Conservation (phyloP, 306 rosid species). For the Boehmeria nivea region DNA sequence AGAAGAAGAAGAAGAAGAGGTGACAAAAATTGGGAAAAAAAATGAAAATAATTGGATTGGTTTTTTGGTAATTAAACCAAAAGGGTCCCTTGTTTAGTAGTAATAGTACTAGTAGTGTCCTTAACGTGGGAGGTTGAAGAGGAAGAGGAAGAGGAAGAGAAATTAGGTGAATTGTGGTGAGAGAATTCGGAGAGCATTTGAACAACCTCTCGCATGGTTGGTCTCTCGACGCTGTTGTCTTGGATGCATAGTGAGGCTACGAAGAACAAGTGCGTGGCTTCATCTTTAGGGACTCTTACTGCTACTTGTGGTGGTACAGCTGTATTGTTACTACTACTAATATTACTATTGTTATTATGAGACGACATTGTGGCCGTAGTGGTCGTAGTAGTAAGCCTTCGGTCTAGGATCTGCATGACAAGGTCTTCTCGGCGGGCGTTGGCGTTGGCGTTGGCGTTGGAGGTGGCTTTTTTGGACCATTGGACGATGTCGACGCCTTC, state of each 20-base stretch:
- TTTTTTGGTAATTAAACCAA: conserved; percentile 28
- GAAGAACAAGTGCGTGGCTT: conserved; percentile 72
- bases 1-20: too few relatives aligned
- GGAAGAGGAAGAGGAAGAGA: conserved; percentile 40
- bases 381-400: conserved; percentile 19
- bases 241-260: conserved; percentile 58
- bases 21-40: not conserved
- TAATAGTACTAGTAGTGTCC: conserved; percentile 27
- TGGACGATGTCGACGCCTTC: conserved; percentile 77
- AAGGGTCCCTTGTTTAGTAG: conserved; percentile 41
- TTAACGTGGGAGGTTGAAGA: conserved; percentile 26
- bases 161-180: conserved; percentile 15
- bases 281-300: conserved; percentile 58
- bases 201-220: conserved; percentile 88
- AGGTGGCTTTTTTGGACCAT: conserved; percentile 54
- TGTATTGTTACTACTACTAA: too few relatives aligned
- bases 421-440: conserved; percentile 30
- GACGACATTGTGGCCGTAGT: too few relatives aligned
- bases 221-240: conserved; percentile 72
- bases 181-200: conserved; percentile 80
- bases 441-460: too few relatives aligned
- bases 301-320: too few relatives aligned
- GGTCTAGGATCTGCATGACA: conserved; percentile 40
- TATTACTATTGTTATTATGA: too few relatives aligned
- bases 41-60: too few relatives aligned